Evolutionary conservation across 371 early-diverging fungal genomes (phyloP), one percentile per base, ranked within the genome.

Genomic region (Mucor circinelloides): DNA sequence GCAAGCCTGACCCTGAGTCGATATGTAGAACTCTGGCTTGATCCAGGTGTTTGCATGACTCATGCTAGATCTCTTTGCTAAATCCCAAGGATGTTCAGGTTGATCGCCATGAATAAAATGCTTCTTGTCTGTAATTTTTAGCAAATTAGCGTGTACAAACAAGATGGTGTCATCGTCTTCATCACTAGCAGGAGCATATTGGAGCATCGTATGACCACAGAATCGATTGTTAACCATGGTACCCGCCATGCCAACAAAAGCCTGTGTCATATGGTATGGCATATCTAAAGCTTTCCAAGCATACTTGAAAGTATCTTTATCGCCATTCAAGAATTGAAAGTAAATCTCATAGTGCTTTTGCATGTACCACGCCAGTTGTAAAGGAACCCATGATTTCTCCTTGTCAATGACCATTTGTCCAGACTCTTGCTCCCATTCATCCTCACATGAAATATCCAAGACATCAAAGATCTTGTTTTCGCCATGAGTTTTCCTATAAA

Each of bases 341-440:
- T 82, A 82, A 2, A 82, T 31, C 17, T 74, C 80, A 59, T 74
- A 42, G 36, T 82, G 70, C 1, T 71, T 68, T 59, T 82, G 78
- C 78, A 82, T 76, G 23, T 69, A 82, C 78, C 78, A 80, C 17
- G 80, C 71, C 28, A 82, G 48, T 57, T 82, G 80, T 19, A 82
- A 65, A 32, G 82, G 76, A 5, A 67, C 54, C 82, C 82, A 82
- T 6, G 73, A 42, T 38, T 70, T 66, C 13, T 52, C 52, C 57
- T 82, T 82, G 59, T 82, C 69, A 27, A 82, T 69, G 7, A 79
- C 78, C 72, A 82, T 78, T 60, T 82, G 82, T 23, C 82, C 82
- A 42, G 80, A 80, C 80, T 82, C 82, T 68, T 82, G 82, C 25
- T 82, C 82, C 82, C 82, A 82, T 63, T 76, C 78, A 58, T 82